A percentile compares a stretch with the other conserved stretches of the same genome.
These are phyloP conservation scores for Aspergillus olivimuriae DNA, from an alignment of 495 filamentous ascomycete genomes.

Conservation along the genomic window DNA sequence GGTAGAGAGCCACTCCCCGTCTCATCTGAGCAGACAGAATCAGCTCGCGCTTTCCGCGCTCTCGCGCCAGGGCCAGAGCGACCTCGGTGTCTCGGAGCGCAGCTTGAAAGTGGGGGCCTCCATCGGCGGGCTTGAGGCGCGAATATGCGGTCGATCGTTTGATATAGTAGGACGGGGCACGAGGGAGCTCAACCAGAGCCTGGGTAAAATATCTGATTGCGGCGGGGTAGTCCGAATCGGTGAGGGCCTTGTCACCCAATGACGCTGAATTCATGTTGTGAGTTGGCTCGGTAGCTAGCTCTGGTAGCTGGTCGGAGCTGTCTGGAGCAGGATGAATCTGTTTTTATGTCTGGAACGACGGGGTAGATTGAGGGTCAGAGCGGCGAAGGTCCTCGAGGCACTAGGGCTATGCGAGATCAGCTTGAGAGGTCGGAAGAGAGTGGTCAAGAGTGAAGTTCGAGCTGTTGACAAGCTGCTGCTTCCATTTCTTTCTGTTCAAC, in stretches of 20 bases:
- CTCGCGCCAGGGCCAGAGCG: constrained; percentile 60
- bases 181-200: constrained; percentile 60
- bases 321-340: too few relatives aligned
- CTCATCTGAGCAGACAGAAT: constrained; percentile 79
- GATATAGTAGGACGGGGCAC: constrained; percentile 75
- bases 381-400: too few relatives aligned
- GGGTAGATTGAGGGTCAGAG: too few relatives aligned
- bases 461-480: too few relatives aligned
- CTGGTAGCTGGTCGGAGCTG: too few relatives aligned
- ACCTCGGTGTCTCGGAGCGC: constrained; percentile 78
- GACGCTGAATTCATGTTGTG: constrained; percentile 54
- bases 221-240: constrained; percentile 51
- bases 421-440: too few relatives aligned
- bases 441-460: too few relatives aligned
- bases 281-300: too few relatives aligned
- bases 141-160: constrained; percentile 81
- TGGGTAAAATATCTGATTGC: constrained; percentile 71
- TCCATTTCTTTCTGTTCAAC: background rate
- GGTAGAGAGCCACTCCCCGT: constrained; percentile 66
- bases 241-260: constrained; percentile 58
- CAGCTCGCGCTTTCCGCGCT: constrained; percentile 72
- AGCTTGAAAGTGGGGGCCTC: constrained; percentile 38
- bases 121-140: constrained; percentile 47
- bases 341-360: too few relatives aligned
- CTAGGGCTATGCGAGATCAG: too few relatives aligned